Evolutionary conservation across 2,329 filamentous ascomycete species (phyloP).

Genomic region (Penicillium hordei): DNA sequence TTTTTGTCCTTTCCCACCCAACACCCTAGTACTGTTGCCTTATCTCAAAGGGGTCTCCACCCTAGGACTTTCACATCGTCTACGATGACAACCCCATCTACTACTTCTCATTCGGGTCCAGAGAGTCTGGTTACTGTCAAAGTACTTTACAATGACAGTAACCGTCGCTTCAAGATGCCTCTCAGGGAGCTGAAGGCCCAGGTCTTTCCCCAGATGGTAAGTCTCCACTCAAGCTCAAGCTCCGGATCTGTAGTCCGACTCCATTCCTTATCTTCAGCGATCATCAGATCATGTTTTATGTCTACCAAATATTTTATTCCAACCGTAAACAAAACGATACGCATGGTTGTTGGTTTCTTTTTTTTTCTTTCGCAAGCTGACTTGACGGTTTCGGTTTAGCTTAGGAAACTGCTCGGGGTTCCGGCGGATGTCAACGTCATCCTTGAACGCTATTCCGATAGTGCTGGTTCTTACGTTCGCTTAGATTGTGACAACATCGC

Average conservation of each 20-base stretch:
- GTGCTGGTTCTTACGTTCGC: conserved; percentile 73
- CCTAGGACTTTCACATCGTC: conserved; percentile 3
- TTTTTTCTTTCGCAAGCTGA: conserved; percentile 11
- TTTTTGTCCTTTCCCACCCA: conserved; percentile 2
- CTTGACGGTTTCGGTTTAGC: conserved; percentile 49
- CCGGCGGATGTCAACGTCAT: conserved; percentile 61
- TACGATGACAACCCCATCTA: conserved; percentile 41
- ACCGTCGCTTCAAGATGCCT: conserved; percentile 83
- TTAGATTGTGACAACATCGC: conserved; percentile 74
- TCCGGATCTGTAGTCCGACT: conserved; percentile 26
- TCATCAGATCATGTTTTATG: conserved; percentile 7
- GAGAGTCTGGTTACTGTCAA: conserved; percentile 84
- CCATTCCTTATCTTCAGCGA: conserved; percentile 19
- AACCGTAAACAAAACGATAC: not conserved
- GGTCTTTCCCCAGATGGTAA: conserved; percentile 79
- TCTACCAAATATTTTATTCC: not conserved
- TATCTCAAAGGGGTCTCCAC: conserved; percentile 16
- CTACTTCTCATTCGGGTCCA: conserved; percentile 50
- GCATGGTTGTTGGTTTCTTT: not conserved
- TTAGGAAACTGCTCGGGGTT: conserved; percentile 68
- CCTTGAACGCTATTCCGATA: conserved; percentile 95
- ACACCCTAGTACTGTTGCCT: conserved; percentile 8
- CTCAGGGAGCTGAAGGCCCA: conserved; percentile 76
- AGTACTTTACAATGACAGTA: conserved; percentile 71
- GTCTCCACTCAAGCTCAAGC: conserved; percentile 45